These are phyloP conservation scores for Spongospora subterranea DNA, from an alignment of 208 protist species.

Conservation along the genomic window DNA sequence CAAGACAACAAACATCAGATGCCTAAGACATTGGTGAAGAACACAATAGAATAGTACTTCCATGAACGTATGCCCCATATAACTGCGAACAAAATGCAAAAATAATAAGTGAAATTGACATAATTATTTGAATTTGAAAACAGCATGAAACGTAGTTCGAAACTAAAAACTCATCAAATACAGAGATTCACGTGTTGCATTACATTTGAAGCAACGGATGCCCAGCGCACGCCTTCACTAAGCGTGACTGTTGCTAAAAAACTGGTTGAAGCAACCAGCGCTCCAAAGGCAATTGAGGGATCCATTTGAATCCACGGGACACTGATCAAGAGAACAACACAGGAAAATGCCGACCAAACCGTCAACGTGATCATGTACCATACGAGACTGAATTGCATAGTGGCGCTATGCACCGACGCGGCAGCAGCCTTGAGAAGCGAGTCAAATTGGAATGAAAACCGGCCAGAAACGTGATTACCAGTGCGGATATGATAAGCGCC, in stretches of 20 bases:
- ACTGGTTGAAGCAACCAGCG: neutral
- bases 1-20: neutral
- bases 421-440: neutral
- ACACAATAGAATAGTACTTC: too few species aligned
- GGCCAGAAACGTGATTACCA: neutral
- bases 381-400: neutral
- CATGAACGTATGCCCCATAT: too few species aligned
- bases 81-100: too few species aligned
- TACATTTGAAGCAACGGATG: neutral
- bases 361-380: neutral
- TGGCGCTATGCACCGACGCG: neutral
- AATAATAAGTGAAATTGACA: too few species aligned
- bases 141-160: too few species aligned
- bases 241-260: neutral
- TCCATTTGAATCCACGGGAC: slow-evolving; percentile 37
- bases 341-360: slow-evolving; percentile 14
- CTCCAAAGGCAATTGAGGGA: slow-evolving; percentile 41
- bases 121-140: too few species aligned
- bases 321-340: slow-evolving; percentile 36
- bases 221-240: neutral
- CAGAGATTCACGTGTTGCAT: neutral
- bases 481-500: neutral
- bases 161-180: neutral
- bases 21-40: neutral
- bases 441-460: slow-evolving; percentile 16